Conservation (phyloP, 2,329 filamentous ascomycete genomes). For the Neofusicoccum parvum region DNA sequence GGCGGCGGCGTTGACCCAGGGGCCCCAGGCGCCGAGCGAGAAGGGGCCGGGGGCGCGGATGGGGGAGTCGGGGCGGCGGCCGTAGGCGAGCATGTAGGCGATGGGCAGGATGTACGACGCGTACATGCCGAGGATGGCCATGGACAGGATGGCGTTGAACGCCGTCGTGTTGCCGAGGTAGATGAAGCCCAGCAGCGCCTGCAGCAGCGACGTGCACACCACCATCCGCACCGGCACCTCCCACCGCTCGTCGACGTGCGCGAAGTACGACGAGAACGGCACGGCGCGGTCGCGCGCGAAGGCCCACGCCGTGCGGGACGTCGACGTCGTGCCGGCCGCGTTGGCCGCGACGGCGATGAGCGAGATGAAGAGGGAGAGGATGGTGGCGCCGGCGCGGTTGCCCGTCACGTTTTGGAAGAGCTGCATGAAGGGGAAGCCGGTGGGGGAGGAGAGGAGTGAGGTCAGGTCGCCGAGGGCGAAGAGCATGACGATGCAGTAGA, state of each 20-base stretch:
- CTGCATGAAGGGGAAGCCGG: slow-evolving; percentile 49
- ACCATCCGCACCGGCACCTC: slow-evolving; percentile 41
- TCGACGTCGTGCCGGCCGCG: slow-evolving; percentile 38
- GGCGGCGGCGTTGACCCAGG: slow-evolving; percentile 44
- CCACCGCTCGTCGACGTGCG: slow-evolving; percentile 32
- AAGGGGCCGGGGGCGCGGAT: slow-evolving; percentile 23
- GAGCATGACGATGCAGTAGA: slow-evolving; percentile 47
- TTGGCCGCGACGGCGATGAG: slow-evolving; percentile 33
- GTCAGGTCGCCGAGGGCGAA: slow-evolving; percentile 48
- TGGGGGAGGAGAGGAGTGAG: slow-evolving; percentile 42
- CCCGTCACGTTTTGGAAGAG: slow-evolving; percentile 38
- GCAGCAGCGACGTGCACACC: slow-evolving; percentile 33
- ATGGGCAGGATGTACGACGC: slow-evolving; percentile 48
- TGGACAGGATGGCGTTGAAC: slow-evolving; percentile 46
- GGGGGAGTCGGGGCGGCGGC: slow-evolving; percentile 32
- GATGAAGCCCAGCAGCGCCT: slow-evolving; percentile 37
- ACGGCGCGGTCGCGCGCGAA: slow-evolving; percentile 43
- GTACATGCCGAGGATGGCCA: slow-evolving; percentile 49
- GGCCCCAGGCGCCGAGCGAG: slow-evolving; percentile 39
- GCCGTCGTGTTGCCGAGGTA: slow-evolving; percentile 48
- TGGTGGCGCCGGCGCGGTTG: slow-evolving; percentile 29
- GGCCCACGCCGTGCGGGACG: slow-evolving; percentile 43
- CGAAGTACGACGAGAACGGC: slow-evolving; percentile 42
- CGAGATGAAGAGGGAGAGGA: slow-evolving; percentile 34
- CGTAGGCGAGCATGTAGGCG: slow-evolving; percentile 40